These are phyloP conservation scores for Arthrinium phaeospermum DNA, from an alignment of 2,329 filamentous ascomycete genomes.

Conservation along the genomic window DNA sequence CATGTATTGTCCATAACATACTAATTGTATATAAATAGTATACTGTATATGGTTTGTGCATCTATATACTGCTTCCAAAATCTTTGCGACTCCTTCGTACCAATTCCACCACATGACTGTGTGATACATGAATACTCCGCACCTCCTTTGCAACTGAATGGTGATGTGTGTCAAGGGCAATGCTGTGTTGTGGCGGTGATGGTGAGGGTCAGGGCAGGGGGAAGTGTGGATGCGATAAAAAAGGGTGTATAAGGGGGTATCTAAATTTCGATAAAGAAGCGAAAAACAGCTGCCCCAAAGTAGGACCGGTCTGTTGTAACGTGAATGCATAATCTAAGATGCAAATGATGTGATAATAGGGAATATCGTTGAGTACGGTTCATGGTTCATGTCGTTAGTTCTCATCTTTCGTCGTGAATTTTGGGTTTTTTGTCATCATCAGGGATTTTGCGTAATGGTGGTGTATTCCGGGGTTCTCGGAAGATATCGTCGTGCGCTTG, in stretches of 20 bases:
- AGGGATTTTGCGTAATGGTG: background rate
- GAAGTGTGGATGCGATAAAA: background rate
- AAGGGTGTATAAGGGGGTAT: constrained; percentile 20
- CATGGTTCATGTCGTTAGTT: background rate
- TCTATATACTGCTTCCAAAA: constrained; percentile 4
- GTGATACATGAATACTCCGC: background rate
- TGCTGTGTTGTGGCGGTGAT: background rate
- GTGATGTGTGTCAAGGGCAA: background rate
- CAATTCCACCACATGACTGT: constrained; percentile 10
- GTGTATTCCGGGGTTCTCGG: constrained; percentile 4
- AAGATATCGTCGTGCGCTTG: background rate
- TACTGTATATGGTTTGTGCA: background rate
- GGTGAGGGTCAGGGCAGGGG: background rate
- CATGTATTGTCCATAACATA: background rate
- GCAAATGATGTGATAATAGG: background rate
- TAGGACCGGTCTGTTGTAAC: background rate
- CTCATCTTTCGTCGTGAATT: background rate
- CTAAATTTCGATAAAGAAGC: constrained; percentile 16
- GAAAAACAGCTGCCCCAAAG: background rate
- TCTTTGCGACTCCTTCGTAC: background rate
- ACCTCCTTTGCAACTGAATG: background rate
- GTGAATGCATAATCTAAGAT: background rate
- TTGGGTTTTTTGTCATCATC: background rate
- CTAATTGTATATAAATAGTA: constrained; percentile 3
- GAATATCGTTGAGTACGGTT: constrained; percentile 2